Evolutionary conservation across 2,329 filamentous ascomycete species (phyloP).

Genomic region (Sordariomycetes sp.): DNA sequence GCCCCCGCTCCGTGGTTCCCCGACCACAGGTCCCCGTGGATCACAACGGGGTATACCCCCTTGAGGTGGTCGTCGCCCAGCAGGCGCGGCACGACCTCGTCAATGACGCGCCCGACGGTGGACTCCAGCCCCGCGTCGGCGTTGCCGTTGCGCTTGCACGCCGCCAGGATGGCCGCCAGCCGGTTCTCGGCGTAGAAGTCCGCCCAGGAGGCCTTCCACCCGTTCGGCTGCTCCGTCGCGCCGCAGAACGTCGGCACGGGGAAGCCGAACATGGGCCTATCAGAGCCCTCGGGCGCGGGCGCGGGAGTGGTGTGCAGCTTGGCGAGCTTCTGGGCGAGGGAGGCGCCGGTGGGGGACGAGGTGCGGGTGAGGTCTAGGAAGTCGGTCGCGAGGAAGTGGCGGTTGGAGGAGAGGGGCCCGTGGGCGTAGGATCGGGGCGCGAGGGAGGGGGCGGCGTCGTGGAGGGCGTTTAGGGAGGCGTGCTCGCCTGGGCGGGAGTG

Average conservation of each 20-base stretch:
- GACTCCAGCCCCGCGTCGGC: constrained; percentile 47
- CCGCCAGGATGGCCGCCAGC: constrained; percentile 51
- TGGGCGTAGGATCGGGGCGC: constrained; percentile 68
- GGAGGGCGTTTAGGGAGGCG: constrained; percentile 73
- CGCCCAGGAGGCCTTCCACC: constrained; percentile 63
- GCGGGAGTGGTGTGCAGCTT: constrained; percentile 68
- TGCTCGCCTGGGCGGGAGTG: constrained; percentile 54
- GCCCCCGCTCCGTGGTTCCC: constrained; percentile 65
- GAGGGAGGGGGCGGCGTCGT: constrained; percentile 58
- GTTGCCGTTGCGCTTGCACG: constrained; percentile 48
- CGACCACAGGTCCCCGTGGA: constrained; percentile 92
- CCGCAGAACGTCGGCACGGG: constrained; percentile 80
- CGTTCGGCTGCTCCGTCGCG: constrained; percentile 71
- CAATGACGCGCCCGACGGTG: constrained; percentile 54
- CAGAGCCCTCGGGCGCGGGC: constrained; percentile 48
- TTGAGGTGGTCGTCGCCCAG: constrained; percentile 57
- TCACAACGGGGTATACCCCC: constrained; percentile 62
- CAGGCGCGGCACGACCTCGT: constrained; percentile 62
- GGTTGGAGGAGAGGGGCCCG: constrained; percentile 44
- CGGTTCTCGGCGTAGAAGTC: constrained; percentile 76
- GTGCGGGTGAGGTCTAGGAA: constrained; percentile 55
- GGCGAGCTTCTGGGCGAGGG: constrained; percentile 67
- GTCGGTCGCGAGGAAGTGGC: constrained; percentile 59
- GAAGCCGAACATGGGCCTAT: constrained; percentile 66
- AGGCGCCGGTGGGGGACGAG: constrained; percentile 25